These are phyloP conservation scores for Ambrosia trifida DNA, from an alignment of 129 eudicot species.

Conservation along the genomic window DNA sequence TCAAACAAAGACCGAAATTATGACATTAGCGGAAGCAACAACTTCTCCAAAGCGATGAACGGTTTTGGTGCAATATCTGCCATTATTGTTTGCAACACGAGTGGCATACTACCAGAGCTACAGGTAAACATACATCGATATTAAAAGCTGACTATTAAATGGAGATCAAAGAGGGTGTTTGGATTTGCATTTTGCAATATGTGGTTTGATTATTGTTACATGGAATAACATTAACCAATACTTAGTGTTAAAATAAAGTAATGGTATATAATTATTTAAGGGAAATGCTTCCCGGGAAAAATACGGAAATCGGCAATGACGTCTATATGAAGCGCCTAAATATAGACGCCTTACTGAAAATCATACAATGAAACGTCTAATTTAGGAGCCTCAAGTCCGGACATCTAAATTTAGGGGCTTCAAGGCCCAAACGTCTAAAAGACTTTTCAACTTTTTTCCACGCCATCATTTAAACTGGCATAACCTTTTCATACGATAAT, in stretches of 20 bases:
- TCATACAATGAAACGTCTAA: too few species aligned
- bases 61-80: conserved; percentile 63
- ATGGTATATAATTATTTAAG: not conserved
- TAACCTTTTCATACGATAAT: too few species aligned
- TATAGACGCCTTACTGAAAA: too few species aligned
- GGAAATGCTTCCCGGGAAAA: too few species aligned
- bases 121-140: conserved; percentile 33
- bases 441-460: too few species aligned
- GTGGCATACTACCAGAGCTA: conserved; percentile 57
- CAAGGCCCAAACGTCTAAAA: too few species aligned
- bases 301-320: too few species aligned
- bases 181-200: not conserved
- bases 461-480: too few species aligned
- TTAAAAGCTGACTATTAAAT: not conserved
- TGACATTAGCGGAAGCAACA: conserved; percentile 46
- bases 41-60: conserved; percentile 39
- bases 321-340: too few species aligned
- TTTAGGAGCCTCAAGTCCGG: too few species aligned
- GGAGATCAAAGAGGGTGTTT: not conserved
- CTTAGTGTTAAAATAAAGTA: not conserved
- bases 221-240: not conserved
- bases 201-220: not conserved
- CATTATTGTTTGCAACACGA: conserved; percentile 53
- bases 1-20: conserved; percentile 39
- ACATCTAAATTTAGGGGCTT: too few species aligned